Conservation (phyloP, 2,329 filamentous ascomycete genomes). For the Nemania diffusa region DNA sequence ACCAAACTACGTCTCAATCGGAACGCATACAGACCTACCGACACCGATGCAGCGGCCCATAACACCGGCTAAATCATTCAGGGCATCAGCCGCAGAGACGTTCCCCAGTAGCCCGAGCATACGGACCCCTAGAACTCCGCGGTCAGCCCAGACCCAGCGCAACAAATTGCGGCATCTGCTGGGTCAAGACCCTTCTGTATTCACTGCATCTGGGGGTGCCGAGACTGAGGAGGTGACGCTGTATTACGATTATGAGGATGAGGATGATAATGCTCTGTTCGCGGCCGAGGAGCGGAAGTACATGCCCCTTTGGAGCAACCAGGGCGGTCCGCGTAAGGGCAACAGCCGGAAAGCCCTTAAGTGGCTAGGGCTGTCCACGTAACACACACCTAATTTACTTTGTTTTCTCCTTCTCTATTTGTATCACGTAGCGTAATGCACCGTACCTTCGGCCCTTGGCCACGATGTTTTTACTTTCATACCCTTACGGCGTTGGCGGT, state of each 20-base stretch:
- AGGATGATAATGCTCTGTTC: slow-evolving; percentile 50
- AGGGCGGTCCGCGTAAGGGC: slow-evolving; percentile 50
- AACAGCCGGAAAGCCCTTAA: slow-evolving; percentile 64
- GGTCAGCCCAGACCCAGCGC: slow-evolving; percentile 48
- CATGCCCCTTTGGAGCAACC: slow-evolving; percentile 58
- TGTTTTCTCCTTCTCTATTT: not conserved
- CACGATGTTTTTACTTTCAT: too few relatives aligned
- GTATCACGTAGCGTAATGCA: not conserved
- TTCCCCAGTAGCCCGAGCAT: slow-evolving; percentile 38
- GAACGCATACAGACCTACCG: slow-evolving; percentile 30
- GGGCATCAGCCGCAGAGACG: slow-evolving; percentile 48
- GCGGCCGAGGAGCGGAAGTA: slow-evolving; percentile 62
- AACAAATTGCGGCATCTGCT: slow-evolving; percentile 46
- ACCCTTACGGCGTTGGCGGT: not conserved
- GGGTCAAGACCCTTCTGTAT: slow-evolving; percentile 34
- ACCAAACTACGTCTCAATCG: slow-evolving; percentile 33
- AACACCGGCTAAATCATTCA: slow-evolving; percentile 41
- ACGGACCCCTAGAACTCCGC: slow-evolving; percentile 31
- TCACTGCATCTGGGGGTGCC: not conserved
- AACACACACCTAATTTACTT: not conserved
- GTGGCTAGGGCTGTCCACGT: slow-evolving; percentile 59
- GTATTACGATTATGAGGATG: slow-evolving; percentile 50
- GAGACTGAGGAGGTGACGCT: slow-evolving; percentile 25
- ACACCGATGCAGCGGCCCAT: slow-evolving; percentile 36
- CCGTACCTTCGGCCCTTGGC: not conserved